phyloP scores from a whole-genome alignment of 805 yeast genomes.

The Zygotorulaspora florentina region DNA sequence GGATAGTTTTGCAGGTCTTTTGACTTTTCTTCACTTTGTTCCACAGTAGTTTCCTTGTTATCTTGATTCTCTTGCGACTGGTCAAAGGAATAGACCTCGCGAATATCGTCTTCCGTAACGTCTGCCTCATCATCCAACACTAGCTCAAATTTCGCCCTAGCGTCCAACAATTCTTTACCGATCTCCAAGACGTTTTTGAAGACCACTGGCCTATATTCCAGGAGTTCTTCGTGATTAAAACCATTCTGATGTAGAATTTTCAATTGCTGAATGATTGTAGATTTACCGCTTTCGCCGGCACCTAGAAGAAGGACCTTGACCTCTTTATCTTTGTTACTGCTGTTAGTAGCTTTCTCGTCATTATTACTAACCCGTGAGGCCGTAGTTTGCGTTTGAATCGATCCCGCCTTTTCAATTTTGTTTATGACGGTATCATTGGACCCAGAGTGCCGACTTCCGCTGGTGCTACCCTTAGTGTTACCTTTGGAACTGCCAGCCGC shows the following conservation, averaged over 20 bases:
- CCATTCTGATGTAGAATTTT: conserved; percentile 36
- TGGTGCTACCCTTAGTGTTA: neutral
- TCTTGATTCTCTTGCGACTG: conserved; percentile 2
- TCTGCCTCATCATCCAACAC: conserved; percentile 33
- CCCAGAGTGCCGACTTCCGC: neutral
- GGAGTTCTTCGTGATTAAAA: conserved; percentile 50
- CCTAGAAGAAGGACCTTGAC: conserved; percentile 71
- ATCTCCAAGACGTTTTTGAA: conserved; percentile 75
- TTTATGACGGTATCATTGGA: neutral
- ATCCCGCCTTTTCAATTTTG: neutral
- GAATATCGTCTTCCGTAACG: conserved; percentile 31
- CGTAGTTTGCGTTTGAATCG: neutral
- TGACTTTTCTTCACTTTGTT: conserved; percentile 1
- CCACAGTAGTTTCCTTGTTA: neutral
- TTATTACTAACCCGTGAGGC: neutral
- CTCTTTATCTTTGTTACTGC: conserved; percentile 14
- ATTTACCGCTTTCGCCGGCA: conserved; percentile 56
- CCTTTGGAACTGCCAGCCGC: neutral
- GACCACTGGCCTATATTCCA: conserved; percentile 73
- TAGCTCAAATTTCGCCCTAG: conserved; percentile 49
- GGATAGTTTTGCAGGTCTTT: conserved; percentile 47
- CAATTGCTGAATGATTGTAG: conserved; percentile 40
- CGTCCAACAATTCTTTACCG: conserved; percentile 64
- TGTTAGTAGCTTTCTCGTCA: conserved; percentile 1
- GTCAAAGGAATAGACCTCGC: conserved; percentile 4